These are phyloP conservation scores for Ceratorhiza oryzae-sativae DNA, from an alignment of 1,284 basidiomycete genomes.

Conservation along the genomic window DNA sequence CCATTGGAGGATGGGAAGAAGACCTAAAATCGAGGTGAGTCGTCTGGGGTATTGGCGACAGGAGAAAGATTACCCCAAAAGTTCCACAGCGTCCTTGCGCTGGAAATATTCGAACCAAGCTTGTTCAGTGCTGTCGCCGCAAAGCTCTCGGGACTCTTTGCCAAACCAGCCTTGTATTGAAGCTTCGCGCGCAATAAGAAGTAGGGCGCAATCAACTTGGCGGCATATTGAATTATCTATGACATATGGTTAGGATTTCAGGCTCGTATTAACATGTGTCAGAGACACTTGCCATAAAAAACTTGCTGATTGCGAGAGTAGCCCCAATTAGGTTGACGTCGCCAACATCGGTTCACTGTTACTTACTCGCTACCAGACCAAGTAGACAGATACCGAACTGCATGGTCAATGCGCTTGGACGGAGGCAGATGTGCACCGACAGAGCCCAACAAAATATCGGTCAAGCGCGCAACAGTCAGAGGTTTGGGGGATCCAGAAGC, in stretches of 20 bases:
- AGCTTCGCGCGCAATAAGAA: constrained; percentile 69
- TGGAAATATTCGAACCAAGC: constrained; percentile 63
- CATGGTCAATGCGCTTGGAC: constrained; percentile 70
- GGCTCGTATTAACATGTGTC: neutral
- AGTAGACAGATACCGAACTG: constrained; percentile 74
- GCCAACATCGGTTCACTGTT: neutral
- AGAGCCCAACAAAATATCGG: constrained; percentile 67
- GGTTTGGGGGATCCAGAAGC: constrained; percentile 24
- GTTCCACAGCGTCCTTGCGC: constrained; percentile 74
- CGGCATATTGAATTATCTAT: constrained; percentile 72
- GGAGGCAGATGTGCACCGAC: constrained; percentile 63
- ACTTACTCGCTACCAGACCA: constrained; percentile 85
- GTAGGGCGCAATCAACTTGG: constrained; percentile 71
- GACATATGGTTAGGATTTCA: neutral
- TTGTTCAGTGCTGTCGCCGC: constrained; percentile 63
- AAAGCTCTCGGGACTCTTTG: constrained; percentile 59
- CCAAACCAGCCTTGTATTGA: constrained; percentile 66
- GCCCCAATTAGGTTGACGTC: neutral
- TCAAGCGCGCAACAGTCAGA: constrained; percentile 50
- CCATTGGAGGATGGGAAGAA: constrained; percentile 80
- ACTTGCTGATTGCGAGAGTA: constrained; percentile 61
- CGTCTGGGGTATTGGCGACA: constrained; percentile 6
- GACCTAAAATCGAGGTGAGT: constrained; percentile 55
- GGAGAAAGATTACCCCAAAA: constrained; percentile 67
- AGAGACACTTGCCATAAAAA: constrained; percentile 66